These are phyloP conservation scores for Cutaneotrichosporon mucoides DNA, from an alignment of 1,284 basidiomycete genomes.

Conservation along the genomic window DNA sequence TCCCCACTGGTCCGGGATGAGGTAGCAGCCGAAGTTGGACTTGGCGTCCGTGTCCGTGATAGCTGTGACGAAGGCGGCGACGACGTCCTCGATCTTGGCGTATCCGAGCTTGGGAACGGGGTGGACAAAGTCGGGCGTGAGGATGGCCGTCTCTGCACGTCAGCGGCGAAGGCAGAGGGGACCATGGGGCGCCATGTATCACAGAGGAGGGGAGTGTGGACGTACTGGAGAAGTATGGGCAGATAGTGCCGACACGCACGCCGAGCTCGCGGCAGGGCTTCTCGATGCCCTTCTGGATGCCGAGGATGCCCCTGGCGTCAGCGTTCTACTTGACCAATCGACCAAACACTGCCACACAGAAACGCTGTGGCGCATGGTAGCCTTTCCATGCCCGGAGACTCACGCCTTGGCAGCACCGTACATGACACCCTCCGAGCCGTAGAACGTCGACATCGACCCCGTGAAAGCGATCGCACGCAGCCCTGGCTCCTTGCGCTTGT, in stretches of 20 bases:
- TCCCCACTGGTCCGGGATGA: constrained; percentile 19
- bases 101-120: constrained; percentile 15
- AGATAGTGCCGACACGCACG: constrained; percentile 13
- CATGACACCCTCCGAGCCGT: constrained; percentile 16
- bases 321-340: neutral
- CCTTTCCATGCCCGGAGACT: neutral
- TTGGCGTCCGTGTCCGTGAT: constrained; percentile 14
- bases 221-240: constrained; percentile 22
- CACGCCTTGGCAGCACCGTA: constrained; percentile 19
- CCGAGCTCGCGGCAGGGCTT: constrained; percentile 1
- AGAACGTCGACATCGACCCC: constrained; percentile 13
- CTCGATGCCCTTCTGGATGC: constrained; percentile 16
- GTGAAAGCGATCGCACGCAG: constrained; percentile 13
- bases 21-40: constrained; percentile 17
- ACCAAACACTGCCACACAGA: too few species aligned
- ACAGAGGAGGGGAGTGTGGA: neutral
- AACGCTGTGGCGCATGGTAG: too few species aligned
- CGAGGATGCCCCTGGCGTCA: constrained; percentile 13
- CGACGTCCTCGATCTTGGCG: constrained; percentile 18
- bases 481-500: constrained; percentile 14
- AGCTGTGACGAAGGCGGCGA: constrained; percentile 12
- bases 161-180: neutral
- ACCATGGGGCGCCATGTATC: neutral
- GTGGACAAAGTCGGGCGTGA: constrained; percentile 17
- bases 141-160: constrained; percentile 15